These are phyloP conservation scores for Backusella luteola DNA, from an alignment of 192 early-diverging fungal species.

Conservation along the genomic window DNA sequence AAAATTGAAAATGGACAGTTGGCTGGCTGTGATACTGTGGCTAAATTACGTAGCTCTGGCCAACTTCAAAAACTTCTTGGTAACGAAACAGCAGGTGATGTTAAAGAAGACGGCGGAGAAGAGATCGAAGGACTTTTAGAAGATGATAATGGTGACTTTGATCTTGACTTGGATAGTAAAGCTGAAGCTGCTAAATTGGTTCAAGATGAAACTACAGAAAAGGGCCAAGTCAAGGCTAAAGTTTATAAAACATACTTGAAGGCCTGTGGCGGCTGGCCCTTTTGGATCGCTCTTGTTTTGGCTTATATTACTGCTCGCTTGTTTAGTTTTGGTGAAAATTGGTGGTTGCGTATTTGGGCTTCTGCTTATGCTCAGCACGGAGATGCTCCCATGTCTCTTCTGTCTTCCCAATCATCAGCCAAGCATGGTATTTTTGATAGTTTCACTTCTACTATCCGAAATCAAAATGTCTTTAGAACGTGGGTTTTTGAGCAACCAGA, in stretches of 20 bases:
- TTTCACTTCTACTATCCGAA: neutral
- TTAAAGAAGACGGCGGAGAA: slow-evolving; percentile 3
- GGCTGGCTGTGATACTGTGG: slow-evolving; percentile 1
- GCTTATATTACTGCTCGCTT: slow-evolving; percentile 39
- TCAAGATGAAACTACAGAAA: slow-evolving; percentile 1
- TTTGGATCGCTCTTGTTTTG: slow-evolving; percentile 50
- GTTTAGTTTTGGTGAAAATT: slow-evolving; percentile 42
- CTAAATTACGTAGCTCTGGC: slow-evolving; percentile 10
- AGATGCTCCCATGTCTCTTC: neutral
- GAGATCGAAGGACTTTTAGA: neutral
- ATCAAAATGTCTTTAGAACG: neutral
- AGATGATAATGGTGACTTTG: neutral
- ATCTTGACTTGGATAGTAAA: neutral
- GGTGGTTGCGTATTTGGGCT: slow-evolving; percentile 47
- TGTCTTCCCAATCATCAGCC: neutral
- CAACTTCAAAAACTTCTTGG: slow-evolving; percentile 17
- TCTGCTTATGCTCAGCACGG: slow-evolving; percentile 31
- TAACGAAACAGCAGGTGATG: neutral
- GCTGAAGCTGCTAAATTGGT: neutral
- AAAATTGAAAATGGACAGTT: slow-evolving; percentile 54
- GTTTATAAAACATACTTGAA: slow-evolving; percentile 76
- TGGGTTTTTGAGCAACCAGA: neutral
- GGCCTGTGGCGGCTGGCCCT: slow-evolving; percentile 53
- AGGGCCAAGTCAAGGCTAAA: slow-evolving; percentile 67
- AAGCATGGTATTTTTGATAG: slow-evolving; percentile 7